Base-by-base conservation (phyloP, 2,329 filamentous ascomycete species). In the Calonectria honghensis region DNA sequence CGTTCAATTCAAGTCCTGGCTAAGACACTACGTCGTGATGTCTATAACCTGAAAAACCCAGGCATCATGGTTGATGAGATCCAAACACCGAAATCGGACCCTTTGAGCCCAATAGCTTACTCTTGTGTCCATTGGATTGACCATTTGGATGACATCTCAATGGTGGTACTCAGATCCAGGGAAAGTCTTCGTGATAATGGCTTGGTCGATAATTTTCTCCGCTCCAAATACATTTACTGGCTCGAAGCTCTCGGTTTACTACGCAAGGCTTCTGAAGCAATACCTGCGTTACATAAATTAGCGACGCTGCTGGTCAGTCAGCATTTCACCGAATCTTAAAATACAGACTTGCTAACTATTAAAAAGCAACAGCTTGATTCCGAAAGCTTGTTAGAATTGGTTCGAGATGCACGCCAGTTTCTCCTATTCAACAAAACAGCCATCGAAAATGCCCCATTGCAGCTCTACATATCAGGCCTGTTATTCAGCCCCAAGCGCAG, bases 241-340 rank as follows among this genome's bases (percentile, higher is more conserved):
- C 78, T 89, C 3, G 86, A 89, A 72, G 83, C 85, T 50, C 80
- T 88, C 1, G 85, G 85, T 59, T 80, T 87, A 7, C 73, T 85
- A 70, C 13, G 73, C 75, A 48, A 74, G 83, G 9, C 66, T 3
- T 20, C 31, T 0, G n/a, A 61, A 1, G 75, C 39, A n/a, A 1
- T 10, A 65, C 18, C 20, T 16, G 37, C 20, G 13, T 2, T 65
- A 2, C 6, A 50, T 31, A 65, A 65, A 24, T 27, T 65, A 4
- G 41, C 50, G 14, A 24, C 11, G 13, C 20, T 69, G 10, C 2
- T 48, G 10, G 39, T 61, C 32, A 57, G 2, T 14, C 32, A 16
- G 13, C 5, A 31, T 29, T 6, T 11, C 11, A 5, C 7, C 31
- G 5, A 7, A 52, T 52, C 6, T 31, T 52, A 6, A 32, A 29